Evolutionary conservation across 2,329 filamentous ascomycete genomes (phyloP).

Genomic region (Aspergillus hortae): DNA sequence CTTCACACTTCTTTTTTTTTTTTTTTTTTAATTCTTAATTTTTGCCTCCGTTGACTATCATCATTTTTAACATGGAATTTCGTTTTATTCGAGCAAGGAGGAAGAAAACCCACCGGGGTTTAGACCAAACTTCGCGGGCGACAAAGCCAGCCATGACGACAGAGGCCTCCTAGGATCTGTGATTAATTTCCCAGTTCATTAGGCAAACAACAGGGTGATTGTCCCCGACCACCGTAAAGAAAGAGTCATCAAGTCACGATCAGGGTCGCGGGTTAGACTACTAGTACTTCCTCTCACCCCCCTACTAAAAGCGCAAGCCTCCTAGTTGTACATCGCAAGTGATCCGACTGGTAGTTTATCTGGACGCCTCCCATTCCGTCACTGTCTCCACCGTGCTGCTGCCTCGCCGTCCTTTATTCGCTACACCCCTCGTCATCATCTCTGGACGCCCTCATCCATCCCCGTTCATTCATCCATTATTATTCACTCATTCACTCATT

Average conservation of each 20-base stretch:
- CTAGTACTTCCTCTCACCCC: too few species aligned
- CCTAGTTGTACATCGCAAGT: background rate
- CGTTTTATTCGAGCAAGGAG: background rate
- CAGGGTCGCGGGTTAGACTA: background rate
- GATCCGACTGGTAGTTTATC: background rate
- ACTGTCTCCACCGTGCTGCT: background rate
- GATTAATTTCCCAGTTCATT: too few species aligned
- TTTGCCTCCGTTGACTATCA: background rate
- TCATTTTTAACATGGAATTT: background rate
- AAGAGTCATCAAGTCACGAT: too few species aligned
- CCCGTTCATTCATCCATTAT: background rate
- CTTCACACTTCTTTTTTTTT: background rate
- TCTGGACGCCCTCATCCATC: background rate
- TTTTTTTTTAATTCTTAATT: background rate
- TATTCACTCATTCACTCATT: background rate
- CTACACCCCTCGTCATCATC: background rate
- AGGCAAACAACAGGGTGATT: too few species aligned
- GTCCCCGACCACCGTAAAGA: too few species aligned
- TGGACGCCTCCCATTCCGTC: constrained; percentile 4
- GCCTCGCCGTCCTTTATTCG: background rate
- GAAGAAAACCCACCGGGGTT: background rate
- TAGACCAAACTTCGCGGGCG: too few species aligned
- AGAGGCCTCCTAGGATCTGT: too few species aligned
- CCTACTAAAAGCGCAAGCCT: background rate
- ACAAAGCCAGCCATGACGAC: too few species aligned